These are phyloP conservation scores for Prototheca wickerhamii DNA, from an alignment of 163 green algal genomes.

Conservation along the genomic window DNA sequence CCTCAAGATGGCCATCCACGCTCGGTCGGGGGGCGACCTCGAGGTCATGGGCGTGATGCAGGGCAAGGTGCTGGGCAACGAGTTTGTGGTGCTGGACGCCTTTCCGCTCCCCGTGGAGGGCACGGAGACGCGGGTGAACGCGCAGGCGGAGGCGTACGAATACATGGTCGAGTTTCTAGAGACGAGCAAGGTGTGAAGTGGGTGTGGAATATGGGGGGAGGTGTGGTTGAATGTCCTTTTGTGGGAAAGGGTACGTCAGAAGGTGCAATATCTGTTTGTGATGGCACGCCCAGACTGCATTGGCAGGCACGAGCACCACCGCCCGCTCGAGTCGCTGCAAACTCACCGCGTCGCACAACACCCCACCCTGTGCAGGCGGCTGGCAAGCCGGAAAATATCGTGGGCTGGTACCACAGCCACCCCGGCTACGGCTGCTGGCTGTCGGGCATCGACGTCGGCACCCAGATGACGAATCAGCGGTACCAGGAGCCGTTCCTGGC, in stretches of 20 bases:
- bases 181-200: conserved; percentile 49
- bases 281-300: not conserved
- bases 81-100: conserved; percentile 92
- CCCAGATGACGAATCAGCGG: conserved; percentile 76
- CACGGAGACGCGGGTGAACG: conserved; percentile 93
- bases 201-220: not conserved
- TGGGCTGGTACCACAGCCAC: conserved; percentile 98
- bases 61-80: conserved; percentile 75
- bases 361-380: not conserved
- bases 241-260: no score
- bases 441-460: conserved; percentile 93
- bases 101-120: conserved; percentile 97
- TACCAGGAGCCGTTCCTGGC: conserved; percentile 89
- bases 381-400: conserved; percentile 72
- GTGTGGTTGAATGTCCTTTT: not conserved
- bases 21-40: conserved; percentile 71
- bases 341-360: not conserved
- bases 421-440: conserved; percentile 99
- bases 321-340: not conserved
- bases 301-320: not conserved
- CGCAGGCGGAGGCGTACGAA: conserved; percentile 84
- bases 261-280: not conserved
- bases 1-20: conserved; percentile 93
- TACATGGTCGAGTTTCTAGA: conserved; percentile 90
- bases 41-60: conserved; percentile 75